Evolutionary conservation across 768 basidiomycete species (phyloP), one percentile per base, ranked within the genome.

Genomic region (Amanita rimosa): DNA sequence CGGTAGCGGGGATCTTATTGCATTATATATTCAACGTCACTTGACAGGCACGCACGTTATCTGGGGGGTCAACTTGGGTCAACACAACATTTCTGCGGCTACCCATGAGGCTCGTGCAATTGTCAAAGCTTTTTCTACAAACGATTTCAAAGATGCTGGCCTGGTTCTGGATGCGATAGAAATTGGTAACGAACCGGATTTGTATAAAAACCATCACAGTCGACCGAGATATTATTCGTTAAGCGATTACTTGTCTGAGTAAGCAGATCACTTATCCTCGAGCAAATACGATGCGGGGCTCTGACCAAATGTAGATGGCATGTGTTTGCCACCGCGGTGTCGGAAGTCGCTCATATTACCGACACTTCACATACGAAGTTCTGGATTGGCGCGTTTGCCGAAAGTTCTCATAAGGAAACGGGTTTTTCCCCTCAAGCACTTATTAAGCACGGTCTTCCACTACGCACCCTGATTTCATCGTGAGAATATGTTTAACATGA

Each of bases 41-140:
- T 11, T 27, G 13, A 3, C 53, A 80, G 80, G 73, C 22, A 81
- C 80, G 9, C 73, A 71, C 44, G 76, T 84, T 53, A 76, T 68
- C 10, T 85, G 79, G 79, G 82, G 81, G 11, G 64, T 84, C 42
- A 84, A 85, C 60, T 62, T 84, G 16, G 79, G 79, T 4, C 58
- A 63, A 48, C 60, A 66, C 38, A 79, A 78, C 52, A 24, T 78
- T 45, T 78, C 75, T 51, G 67, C 73, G 6, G 69, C 66, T 0
- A 70, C 68, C 50, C 64, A 75, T 8, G 71, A 71, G 54, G 71
- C 76, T 0, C 61, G 64, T 48, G 69, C 76, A 0, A 70, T 82
- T 46, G 46, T 67, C 4, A 66, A 65, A 33, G 74, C 74, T 0
- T 82, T 82, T 53, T 48, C 62, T 14, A 68, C 68, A 3, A 41